A percentile compares a stretch with the other conserved stretches of the same genome.
Conservation (phyloP, 345 rosid genomes). For the Eucalyptus pauciflora region DNA sequence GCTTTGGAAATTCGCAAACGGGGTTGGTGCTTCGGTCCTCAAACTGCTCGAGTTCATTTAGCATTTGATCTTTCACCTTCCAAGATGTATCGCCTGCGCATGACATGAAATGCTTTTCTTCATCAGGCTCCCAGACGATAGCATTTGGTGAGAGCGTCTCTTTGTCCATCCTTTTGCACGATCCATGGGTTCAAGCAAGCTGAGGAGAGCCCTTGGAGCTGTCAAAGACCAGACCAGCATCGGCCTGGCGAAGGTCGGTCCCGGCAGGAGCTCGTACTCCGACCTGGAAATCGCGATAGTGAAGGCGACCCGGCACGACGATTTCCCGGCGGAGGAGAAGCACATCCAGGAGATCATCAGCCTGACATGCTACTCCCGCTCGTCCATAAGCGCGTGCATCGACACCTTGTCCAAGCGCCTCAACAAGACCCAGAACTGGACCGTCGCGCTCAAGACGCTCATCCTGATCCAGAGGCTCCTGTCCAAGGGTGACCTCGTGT, state of each 20-base stretch:
- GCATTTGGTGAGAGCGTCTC: neutral
- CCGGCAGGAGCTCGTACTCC: slow-evolving; percentile 35
- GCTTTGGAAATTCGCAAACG: neutral
- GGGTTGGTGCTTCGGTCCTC: neutral
- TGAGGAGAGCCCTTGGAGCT: slow-evolving; percentile 65
- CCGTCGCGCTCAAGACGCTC: slow-evolving; percentile 75
- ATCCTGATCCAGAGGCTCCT: slow-evolving; percentile 56
- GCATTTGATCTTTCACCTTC: neutral
- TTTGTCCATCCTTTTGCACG: neutral
- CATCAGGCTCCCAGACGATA: neutral
- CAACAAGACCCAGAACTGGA: slow-evolving; percentile 80
- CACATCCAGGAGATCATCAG: slow-evolving; percentile 65
- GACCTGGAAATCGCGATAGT: slow-evolving; percentile 84
- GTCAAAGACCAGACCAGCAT: slow-evolving; percentile 92
- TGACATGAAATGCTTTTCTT: neutral
- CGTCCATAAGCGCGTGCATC: slow-evolving; percentile 43
- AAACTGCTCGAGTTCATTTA: neutral
- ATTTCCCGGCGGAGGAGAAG: slow-evolving; percentile 71
- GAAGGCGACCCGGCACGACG: slow-evolving; percentile 86
- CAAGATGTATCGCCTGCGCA: neutral
- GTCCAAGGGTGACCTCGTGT: slow-evolving; percentile 56
- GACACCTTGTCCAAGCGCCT: slow-evolving; percentile 50
- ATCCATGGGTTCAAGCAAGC: slow-evolving; percentile 61
- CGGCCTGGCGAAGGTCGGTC: slow-evolving; percentile 70
- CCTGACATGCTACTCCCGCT: slow-evolving; percentile 59